These are phyloP conservation scores for Kwoniella pini DNA, from an alignment of 768 basidiomycete genomes.

Conservation along the genomic window DNA sequence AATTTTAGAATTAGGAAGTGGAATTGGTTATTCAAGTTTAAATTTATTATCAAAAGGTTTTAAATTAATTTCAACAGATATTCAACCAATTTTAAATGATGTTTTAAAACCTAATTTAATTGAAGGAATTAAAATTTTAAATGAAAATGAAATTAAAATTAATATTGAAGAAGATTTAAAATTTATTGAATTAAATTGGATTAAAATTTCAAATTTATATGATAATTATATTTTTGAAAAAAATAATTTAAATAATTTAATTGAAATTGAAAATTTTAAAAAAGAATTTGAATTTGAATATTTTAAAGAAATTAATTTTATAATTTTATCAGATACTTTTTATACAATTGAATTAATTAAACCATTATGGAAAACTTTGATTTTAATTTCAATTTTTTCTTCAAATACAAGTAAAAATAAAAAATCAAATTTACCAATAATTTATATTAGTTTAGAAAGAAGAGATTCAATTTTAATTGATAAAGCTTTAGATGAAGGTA, in stretches of 20 bases:
- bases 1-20: slow-evolving; percentile 78
- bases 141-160: not conserved
- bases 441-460: slow-evolving; percentile 72
- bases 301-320: slow-evolving; percentile 62
- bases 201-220: not conserved
- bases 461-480: slow-evolving; percentile 72
- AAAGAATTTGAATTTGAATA: slow-evolving; percentile 7
- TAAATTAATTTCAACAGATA: slow-evolving; percentile 76
- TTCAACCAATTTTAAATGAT: slow-evolving; percentile 63
- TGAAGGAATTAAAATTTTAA: slow-evolving; percentile 25
- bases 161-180: not conserved
- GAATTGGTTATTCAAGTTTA: slow-evolving; percentile 77
- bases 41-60: slow-evolving; percentile 69
- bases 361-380: slow-evolving; percentile 72
- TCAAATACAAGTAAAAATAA: not conserved
- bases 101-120: slow-evolving; percentile 71
- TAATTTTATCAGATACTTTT: slow-evolving; percentile 80
- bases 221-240: not conserved
- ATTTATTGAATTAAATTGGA: slow-evolving; percentile 22
- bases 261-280: no score
- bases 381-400: slow-evolving; percentile 57
- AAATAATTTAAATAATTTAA: no score
- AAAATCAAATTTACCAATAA: slow-evolving; percentile 56
- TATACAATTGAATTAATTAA: slow-evolving; percentile 65
- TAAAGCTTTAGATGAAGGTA: slow-evolving; percentile 63